These are phyloP conservation scores for Globisporangium sylvaticum DNA, from an alignment of 352 stramenopile species.

Conservation along the genomic window DNA sequence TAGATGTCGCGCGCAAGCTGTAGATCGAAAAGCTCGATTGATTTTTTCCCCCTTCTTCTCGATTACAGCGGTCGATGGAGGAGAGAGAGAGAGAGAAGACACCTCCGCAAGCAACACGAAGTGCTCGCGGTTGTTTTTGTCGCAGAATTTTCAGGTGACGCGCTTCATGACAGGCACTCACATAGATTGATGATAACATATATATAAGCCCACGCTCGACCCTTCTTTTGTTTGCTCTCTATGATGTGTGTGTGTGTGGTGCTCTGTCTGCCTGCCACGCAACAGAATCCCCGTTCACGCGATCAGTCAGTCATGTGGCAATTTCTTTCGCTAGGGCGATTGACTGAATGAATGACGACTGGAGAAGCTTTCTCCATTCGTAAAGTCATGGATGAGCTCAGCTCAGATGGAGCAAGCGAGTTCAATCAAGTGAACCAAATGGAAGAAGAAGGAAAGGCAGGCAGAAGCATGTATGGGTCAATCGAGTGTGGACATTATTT, in stretches of 20 bases:
- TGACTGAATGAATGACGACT: not conserved
- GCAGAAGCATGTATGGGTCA: constrained; percentile 2
- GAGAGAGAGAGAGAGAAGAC: constrained; percentile 4
- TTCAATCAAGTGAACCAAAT: not conserved
- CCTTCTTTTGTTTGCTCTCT: not conserved
- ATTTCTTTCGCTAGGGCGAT: not conserved
- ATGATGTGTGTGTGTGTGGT: not conserved
- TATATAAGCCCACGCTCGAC: constrained; percentile 3
- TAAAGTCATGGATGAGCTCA: not conserved
- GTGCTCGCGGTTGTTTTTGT: constrained; percentile 1
- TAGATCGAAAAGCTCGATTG: constrained; percentile 6
- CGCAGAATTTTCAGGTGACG: not conserved
- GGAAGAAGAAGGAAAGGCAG: not conserved
- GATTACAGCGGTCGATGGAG: not conserved
- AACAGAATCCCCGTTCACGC: not conserved
- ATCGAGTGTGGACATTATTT: constrained; percentile 20
- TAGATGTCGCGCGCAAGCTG: constrained; percentile 16
- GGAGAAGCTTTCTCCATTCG: not conserved
- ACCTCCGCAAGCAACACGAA: not conserved
- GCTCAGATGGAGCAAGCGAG: not conserved
- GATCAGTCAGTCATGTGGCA: not conserved
- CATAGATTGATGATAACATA: constrained; percentile 8
- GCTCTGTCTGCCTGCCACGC: not conserved
- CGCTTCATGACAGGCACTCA: not conserved
- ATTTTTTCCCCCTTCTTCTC: not conserved